Conservation (phyloP, 495 filamentous ascomycete genomes). For the Aspergillus taichungensis region DNA sequence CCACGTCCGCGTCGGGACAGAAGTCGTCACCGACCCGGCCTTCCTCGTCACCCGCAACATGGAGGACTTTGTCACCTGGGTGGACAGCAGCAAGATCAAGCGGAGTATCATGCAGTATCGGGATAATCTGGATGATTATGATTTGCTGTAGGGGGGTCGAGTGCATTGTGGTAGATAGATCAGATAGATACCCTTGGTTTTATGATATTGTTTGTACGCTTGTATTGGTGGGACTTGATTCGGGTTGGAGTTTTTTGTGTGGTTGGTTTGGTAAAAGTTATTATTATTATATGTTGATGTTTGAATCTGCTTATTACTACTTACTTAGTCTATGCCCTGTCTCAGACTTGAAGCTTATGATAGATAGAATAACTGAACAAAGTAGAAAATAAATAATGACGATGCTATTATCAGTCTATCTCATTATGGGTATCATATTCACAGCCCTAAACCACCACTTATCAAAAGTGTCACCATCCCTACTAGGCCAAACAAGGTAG, state of each 20-base stretch:
- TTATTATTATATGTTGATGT: too few relatives aligned
- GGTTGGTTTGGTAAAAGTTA: too few relatives aligned
- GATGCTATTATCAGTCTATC: background rate
- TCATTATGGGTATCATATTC: conserved; percentile 2
- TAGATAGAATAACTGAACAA: background rate
- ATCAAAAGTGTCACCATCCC: background rate
- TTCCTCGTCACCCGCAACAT: conserved; percentile 54
- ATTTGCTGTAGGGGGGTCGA: conserved; percentile 53
- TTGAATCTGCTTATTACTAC: too few relatives aligned
- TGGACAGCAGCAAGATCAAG: conserved; percentile 94
- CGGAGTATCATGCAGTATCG: conserved; percentile 85
- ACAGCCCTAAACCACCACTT: background rate
- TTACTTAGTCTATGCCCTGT: too few relatives aligned
- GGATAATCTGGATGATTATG: conserved; percentile 94
- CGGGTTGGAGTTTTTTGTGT: too few relatives aligned
- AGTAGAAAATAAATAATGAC: background rate
- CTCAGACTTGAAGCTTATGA: too few relatives aligned
- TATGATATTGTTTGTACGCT: background rate
- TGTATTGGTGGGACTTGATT: too few relatives aligned
- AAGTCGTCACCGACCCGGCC: conserved; percentile 76
- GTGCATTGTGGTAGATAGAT: background rate
- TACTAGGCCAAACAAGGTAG: background rate
- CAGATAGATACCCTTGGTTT: conserved; percentile 1
- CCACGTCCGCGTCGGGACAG: conserved; percentile 86
- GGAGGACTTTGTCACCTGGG: conserved; percentile 98